Evolutionary conservation across 495 filamentous ascomycete genomes (phyloP), one percentile per base, ranked within the genome.

Genomic region (Podospora fimiseda): DNA sequence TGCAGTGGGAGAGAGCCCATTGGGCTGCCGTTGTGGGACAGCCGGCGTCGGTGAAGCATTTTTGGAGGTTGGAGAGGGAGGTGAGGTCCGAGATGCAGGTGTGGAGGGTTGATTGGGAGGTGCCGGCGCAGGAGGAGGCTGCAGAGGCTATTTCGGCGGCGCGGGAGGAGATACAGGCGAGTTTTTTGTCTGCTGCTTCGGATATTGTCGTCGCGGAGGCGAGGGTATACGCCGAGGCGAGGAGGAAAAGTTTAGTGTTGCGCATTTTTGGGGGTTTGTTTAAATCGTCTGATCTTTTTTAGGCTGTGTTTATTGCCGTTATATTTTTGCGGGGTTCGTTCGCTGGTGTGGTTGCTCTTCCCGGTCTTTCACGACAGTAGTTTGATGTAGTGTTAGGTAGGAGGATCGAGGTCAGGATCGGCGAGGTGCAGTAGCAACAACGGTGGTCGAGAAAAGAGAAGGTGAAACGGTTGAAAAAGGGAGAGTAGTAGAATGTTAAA

Each of bases 121-220:
- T 66, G 49, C 71, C 72, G 55, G 74, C 66, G 49, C 71, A 71
- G 55, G 72, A 76, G 9, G 61, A 58, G 0, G 71, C 62, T 20
- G 56, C 51, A 8, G 21, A 22, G 33, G 69, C 62, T 39, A 74
- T 60, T 21, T 66, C 55, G 7, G 20, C 40, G 5, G 27, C 27
- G 27, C 5, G 27, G 27, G 5, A 5, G 27, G 27, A 6, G 6
- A 33, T 5, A 11, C 27, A 33, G 27, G 27, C 27, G 27, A 33
- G 5, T 33, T 33, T 5, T 11, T 33, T n/a, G n/a, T n/a, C n/a
- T n/a, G n/a, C 27, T 6, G 27, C 27, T 6, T 58, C 57, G 30
- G n/a, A n/a, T n/a, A n/a, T n/a, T n/a, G n/a, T n/a, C n/a, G n/a
- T n/a, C n/a, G n/a, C n/a, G n/a, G n/a, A n/a, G n/a, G n/a, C n/a